Conservation (phyloP, 257 asterid genomes). For the Fraxinus quadrangulata region DNA sequence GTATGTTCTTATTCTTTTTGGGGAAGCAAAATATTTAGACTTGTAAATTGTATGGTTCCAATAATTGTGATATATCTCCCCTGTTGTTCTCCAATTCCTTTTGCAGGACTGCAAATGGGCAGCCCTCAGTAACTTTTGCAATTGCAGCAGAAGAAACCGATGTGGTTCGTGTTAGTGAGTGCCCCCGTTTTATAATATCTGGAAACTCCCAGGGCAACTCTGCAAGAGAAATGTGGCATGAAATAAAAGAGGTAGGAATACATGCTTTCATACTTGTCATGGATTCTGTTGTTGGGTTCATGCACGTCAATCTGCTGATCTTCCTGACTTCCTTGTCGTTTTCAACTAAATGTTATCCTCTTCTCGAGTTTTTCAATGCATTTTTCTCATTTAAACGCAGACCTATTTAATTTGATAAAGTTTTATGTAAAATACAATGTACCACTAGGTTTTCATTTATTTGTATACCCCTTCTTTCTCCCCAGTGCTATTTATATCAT, state of each 20-base stretch:
- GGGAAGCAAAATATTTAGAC: constrained; percentile 15
- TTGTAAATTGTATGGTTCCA: constrained; percentile 18
- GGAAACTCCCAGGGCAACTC: constrained; percentile 72
- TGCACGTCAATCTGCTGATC: constrained; percentile 16
- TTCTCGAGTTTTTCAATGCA: neutral
- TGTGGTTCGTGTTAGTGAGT: constrained; percentile 75
- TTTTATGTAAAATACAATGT: neutral
- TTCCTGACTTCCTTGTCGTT: constrained; percentile 10
- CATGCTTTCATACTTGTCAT: constrained; percentile 12
- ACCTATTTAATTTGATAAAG: neutral
- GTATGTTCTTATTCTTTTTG: constrained; percentile 49
- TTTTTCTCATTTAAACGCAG: neutral
- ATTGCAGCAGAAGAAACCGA: constrained; percentile 82
- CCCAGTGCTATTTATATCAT: neutral
- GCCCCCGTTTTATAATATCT: constrained; percentile 82
- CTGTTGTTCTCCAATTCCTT: constrained; percentile 23
- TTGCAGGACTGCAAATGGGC: constrained; percentile 75
- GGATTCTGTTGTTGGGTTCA: constrained; percentile 23
- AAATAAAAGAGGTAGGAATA: constrained; percentile 76
- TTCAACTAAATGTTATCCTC: constrained; percentile 11
- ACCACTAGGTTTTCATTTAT: neutral
- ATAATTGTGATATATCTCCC: constrained; percentile 15
- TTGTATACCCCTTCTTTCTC: neutral
- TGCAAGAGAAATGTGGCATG: constrained; percentile 95
- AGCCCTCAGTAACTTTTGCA: constrained; percentile 78